Conservation (phyloP, 192 early-diverging fungal genomes). For the Entomortierella chlamydospora region DNA sequence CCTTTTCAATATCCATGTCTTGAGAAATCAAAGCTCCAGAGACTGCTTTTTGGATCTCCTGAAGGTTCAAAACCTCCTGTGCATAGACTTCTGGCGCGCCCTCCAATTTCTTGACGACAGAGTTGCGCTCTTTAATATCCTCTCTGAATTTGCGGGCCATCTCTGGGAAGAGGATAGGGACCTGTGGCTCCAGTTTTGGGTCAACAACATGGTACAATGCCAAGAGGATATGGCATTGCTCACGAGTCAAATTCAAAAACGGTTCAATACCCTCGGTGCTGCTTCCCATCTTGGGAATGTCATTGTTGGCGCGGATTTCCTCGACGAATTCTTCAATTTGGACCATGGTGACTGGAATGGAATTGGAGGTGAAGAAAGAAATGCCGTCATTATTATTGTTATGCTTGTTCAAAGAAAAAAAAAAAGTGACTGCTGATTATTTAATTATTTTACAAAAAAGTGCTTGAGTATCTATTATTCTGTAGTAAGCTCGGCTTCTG, state of each 20-base stretch:
- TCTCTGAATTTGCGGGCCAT: slow-evolving; percentile 58
- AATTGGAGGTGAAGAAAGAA: no score
- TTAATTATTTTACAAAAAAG: neutral
- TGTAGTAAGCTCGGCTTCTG: slow-evolving; percentile 10
- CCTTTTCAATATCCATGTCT: slow-evolving; percentile 62
- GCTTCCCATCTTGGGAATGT: neutral
- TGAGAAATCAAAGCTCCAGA: slow-evolving; percentile 43
- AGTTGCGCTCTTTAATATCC: slow-evolving; percentile 62
- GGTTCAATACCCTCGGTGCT: slow-evolving; percentile 9
- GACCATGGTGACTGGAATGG: neutral
- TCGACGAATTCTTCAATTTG: slow-evolving; percentile 1
- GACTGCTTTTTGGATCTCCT: slow-evolving; percentile 61
- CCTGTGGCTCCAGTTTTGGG: slow-evolving; percentile 58
- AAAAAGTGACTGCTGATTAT: neutral
- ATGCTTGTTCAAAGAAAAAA: neutral
- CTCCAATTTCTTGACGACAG: slow-evolving; percentile 59
- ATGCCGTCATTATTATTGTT: no score
- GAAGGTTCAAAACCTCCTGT: slow-evolving; percentile 58
- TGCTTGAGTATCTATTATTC: neutral
- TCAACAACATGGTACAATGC: slow-evolving; percentile 63
- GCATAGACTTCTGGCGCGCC: slow-evolving; percentile 49
- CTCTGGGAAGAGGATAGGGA: slow-evolving; percentile 60
- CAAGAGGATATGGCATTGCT: slow-evolving; percentile 60
- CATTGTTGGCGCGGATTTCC: neutral
- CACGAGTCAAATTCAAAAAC: slow-evolving; percentile 60